phyloP scores from a whole-genome alignment of 83 land plant genomes.

The Diphasiastrum complanatum region DNA sequence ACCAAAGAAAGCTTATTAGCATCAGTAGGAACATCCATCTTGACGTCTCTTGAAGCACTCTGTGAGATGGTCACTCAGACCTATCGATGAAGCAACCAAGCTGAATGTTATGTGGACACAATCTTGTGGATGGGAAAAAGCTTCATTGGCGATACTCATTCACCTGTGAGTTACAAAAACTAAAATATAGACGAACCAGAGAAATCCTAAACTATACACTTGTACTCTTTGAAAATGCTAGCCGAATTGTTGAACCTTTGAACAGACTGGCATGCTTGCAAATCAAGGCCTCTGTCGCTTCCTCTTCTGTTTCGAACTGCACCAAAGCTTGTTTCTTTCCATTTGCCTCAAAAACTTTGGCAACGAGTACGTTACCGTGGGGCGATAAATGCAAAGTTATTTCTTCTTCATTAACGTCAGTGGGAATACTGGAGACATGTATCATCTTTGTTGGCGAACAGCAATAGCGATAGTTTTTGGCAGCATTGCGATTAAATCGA shows the following conservation, averaged over 20 bases:
- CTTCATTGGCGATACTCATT: too few relatives aligned
- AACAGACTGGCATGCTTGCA: constrained; percentile 84
- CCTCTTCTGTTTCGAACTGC: constrained; percentile 74
- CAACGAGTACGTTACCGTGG: constrained; percentile 65
- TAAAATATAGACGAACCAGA: too few relatives aligned
- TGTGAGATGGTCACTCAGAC: too few relatives aligned
- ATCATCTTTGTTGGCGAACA: constrained; percentile 91
- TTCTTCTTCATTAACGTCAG: constrained; percentile 67
- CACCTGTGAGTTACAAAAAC: too few relatives aligned
- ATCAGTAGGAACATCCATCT: too few relatives aligned
- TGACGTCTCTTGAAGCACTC: too few relatives aligned
- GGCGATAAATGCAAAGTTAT: constrained; percentile 58
- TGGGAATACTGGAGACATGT: constrained; percentile 71
- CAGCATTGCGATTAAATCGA: constrained; percentile 80
- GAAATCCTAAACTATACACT: constrained; percentile 18
- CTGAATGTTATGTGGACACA: too few relatives aligned
- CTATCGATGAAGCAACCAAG: too few relatives aligned
- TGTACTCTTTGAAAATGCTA: constrained; percentile 74
- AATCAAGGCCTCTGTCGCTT: constrained; percentile 86
- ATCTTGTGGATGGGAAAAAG: too few relatives aligned
- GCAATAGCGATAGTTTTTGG: constrained; percentile 86
- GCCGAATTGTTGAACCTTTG: constrained; percentile 59
- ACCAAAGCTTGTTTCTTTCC: constrained; percentile 93
- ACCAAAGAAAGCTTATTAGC: too few relatives aligned
- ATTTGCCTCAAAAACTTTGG: constrained; percentile 79